phyloP scores from a whole-genome alignment of 345 rosid species.

The Capsella bursapastoris region DNA sequence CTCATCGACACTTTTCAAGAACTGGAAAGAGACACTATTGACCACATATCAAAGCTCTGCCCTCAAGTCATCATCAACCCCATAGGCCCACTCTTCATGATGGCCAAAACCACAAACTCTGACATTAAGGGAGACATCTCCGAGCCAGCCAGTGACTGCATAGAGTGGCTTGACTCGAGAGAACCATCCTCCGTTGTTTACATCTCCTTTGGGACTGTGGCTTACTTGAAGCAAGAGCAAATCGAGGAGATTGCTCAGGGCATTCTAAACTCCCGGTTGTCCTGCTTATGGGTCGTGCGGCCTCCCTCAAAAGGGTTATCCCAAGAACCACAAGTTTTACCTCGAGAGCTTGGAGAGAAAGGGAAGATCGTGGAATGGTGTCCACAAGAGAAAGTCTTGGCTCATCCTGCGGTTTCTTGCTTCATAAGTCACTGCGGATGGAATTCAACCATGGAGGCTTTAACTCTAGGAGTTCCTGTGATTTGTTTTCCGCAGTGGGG shows the following conservation, averaged over 20 bases:
- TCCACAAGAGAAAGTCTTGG: conserved; percentile 35
- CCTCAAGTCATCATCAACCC: conserved; percentile 51
- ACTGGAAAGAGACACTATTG: conserved; percentile 64
- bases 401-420: conserved; percentile 34
- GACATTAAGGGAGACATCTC: conserved; percentile 50
- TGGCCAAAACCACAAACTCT: conserved; percentile 47
- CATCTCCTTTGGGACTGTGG: conserved; percentile 54
- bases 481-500: conserved; percentile 79
- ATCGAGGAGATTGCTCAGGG: conserved; percentile 47
- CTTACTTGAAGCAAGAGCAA: conserved; percentile 36
- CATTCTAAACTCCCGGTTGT: conserved; percentile 8
- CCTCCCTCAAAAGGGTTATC: neutral
- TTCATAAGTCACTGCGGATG: conserved; percentile 40
- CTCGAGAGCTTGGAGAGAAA: conserved; percentile 7
- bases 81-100: conserved; percentile 67
- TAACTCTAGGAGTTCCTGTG: conserved; percentile 68
- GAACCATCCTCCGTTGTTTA: conserved; percentile 49
- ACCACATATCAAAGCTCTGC: conserved; percentile 58
- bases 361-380: conserved; percentile 40
- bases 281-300: conserved; percentile 37
- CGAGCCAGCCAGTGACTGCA: conserved; percentile 49
- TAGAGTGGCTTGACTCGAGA: conserved; percentile 57
- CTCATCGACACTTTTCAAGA: conserved; percentile 74
- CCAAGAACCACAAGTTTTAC: neutral
- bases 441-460: conserved; percentile 61